These are phyloP conservation scores for Trypanosoma conorhini DNA, from an alignment of 208 protist genomes.

Conservation along the genomic window DNA sequence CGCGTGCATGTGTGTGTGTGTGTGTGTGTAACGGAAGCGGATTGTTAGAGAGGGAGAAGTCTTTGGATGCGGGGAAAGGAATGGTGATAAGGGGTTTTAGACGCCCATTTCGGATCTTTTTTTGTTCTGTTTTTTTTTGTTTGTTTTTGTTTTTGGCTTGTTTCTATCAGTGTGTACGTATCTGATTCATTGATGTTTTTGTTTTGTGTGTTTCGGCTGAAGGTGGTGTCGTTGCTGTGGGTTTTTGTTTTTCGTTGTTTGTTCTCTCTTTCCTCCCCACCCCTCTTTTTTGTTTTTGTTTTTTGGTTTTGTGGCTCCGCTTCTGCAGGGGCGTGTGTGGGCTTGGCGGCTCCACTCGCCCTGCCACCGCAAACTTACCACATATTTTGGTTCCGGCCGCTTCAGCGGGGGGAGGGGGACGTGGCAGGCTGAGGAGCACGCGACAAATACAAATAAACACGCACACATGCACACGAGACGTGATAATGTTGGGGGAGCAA, in stretches of 20 bases:
- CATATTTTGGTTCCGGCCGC: too few species aligned
- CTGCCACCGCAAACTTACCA: slow-evolving; percentile 3
- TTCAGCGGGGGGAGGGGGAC: not conserved
- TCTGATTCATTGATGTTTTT: not conserved
- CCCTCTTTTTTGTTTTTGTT: not conserved
- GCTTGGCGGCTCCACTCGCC: not conserved
- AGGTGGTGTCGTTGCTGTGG: not conserved
- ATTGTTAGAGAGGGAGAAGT: too few species aligned
- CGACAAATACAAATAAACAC: too few species aligned
- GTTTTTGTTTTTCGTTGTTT: slow-evolving; percentile 13
- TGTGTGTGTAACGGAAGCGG: too few species aligned
- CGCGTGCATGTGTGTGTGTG: too few species aligned
- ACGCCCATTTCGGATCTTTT: not conserved
- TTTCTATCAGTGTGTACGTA: not conserved
- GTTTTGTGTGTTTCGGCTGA: not conserved
- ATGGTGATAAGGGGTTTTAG: too few species aligned
- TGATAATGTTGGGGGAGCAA: too few species aligned
- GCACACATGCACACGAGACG: too few species aligned
- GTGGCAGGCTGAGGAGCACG: not conserved
- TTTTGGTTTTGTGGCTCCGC: not conserved
- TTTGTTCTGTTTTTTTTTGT: not conserved
- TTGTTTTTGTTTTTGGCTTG: not conserved
- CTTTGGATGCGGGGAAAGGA: too few species aligned
- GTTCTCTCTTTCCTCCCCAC: slow-evolving; percentile 5
- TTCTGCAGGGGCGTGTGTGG: not conserved